These are phyloP conservation scores for Rutstroemia sp. DNA, from an alignment of 2,329 filamentous ascomycete species.

Conservation along the genomic window DNA sequence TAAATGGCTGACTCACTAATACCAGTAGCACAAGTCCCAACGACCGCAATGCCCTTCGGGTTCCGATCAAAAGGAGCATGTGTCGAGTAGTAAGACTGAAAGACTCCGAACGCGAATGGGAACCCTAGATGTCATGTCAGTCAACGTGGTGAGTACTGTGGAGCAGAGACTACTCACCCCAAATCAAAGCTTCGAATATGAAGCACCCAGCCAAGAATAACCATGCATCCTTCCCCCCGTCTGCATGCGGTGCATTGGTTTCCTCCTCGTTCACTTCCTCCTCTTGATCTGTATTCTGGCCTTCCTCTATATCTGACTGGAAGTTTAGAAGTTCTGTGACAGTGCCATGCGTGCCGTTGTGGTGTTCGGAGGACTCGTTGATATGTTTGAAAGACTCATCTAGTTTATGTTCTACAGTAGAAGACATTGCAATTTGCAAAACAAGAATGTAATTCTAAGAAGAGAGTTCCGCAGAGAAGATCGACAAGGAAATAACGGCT, in stretches of 20 bases:
- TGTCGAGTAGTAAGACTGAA: constrained; percentile 37
- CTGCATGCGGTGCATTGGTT: constrained; percentile 32
- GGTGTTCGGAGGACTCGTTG: not conserved
- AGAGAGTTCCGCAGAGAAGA: not conserved
- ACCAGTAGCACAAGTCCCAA: constrained; percentile 31
- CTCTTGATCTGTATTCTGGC: not conserved
- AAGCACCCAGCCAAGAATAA: constrained; percentile 43
- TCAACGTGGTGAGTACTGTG: too few species aligned
- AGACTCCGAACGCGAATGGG: constrained; percentile 34
- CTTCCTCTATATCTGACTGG: not conserved
- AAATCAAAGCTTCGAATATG: constrained; percentile 45
- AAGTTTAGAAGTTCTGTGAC: not conserved
- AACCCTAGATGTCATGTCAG: constrained; percentile 23
- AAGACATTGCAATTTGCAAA: not conserved
- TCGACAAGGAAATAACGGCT: not conserved
- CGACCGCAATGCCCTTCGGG: constrained; percentile 35
- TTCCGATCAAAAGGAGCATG: constrained; percentile 31
- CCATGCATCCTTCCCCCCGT: constrained; percentile 44
- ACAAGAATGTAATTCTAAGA: not conserved
- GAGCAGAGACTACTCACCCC: constrained; percentile 34
- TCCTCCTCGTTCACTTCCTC: not conserved
- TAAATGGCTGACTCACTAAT: constrained; percentile 9
- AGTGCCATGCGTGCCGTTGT: not conserved
- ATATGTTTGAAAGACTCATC: too few species aligned
- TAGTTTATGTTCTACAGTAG: too few species aligned